phyloP scores from a whole-genome alignment of 306 rosid species.

The Vicia faba region DNA sequence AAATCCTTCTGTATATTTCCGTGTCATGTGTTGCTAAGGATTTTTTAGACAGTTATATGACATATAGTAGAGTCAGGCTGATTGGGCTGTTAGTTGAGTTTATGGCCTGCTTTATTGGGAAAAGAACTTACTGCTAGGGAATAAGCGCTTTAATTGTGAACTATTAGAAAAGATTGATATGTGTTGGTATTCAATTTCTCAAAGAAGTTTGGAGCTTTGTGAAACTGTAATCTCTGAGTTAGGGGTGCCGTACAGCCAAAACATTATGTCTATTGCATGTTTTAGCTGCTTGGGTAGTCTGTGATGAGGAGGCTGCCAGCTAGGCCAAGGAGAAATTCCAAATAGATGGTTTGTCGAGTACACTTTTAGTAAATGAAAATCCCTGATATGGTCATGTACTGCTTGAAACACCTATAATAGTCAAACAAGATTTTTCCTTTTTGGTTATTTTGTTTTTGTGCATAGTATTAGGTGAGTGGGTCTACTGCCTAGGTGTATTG shows the following conservation, averaged over 20 bases:
- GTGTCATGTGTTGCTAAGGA: not conserved
- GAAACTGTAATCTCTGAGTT: not conserved
- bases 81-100: not conserved
- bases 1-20: not conserved
- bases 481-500: not conserved
- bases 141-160: not conserved
- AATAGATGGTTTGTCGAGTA: constrained; percentile 9
- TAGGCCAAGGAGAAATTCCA: constrained; percentile 2
- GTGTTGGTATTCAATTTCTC: not conserved
- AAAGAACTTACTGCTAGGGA: not conserved
- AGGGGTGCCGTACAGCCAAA: not conserved
- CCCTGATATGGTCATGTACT: not conserved
- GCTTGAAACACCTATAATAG: not conserved
- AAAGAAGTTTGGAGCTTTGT: constrained; percentile 9
- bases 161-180: constrained; percentile 13
- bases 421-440: not conserved
- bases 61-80: not conserved
- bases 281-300: constrained; percentile 6
- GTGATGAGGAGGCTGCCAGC: not conserved
- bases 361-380: constrained; percentile 1
- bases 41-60: too few relatives aligned
- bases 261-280: not conserved
- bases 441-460: constrained; percentile 8
- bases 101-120: not conserved
- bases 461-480: not conserved